Conservation (phyloP, 306 rosid genomes). For the Cajanus cajan region DNA sequence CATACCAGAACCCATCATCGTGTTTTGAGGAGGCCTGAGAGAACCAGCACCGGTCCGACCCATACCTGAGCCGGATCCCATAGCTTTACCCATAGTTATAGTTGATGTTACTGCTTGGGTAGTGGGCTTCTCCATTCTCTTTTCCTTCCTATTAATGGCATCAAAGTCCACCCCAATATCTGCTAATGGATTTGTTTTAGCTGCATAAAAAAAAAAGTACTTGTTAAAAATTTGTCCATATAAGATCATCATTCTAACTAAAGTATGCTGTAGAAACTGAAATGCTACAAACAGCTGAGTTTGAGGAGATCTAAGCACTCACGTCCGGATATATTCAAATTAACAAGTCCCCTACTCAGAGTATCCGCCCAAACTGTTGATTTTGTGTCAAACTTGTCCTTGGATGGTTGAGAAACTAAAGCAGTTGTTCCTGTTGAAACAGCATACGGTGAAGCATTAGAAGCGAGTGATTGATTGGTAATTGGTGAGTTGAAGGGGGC, state of each 20-base stretch:
- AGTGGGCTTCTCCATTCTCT: constrained; percentile 94
- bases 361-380: constrained; percentile 99
- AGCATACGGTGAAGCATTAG: constrained; percentile 49
- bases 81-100: constrained; percentile 91
- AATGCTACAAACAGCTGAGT: constrained; percentile 3
- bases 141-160: constrained; percentile 87
- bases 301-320: constrained; percentile 42
- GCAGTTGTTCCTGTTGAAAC: constrained; percentile 55
- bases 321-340: constrained; percentile 96
- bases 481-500: constrained; percentile 31
- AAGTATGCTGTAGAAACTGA: background rate
- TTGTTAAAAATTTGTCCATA: constrained; percentile 25
- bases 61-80: constrained; percentile 97
- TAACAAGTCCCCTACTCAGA: constrained; percentile 87
- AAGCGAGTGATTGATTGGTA: constrained; percentile 32
- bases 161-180: constrained; percentile 97
- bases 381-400: constrained; percentile 86
- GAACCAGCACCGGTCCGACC: constrained; percentile 82
- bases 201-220: constrained; percentile 51
- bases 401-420: constrained; percentile 58
- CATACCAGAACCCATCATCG: constrained; percentile 66
- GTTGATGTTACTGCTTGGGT: constrained; percentile 60
- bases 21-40: constrained; percentile 55
- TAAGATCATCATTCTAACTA: constrained; percentile 9
- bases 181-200: constrained; percentile 76